Conservation (phyloP, 495 filamentous ascomycete species). For the Endocarpon pusillum region DNA sequence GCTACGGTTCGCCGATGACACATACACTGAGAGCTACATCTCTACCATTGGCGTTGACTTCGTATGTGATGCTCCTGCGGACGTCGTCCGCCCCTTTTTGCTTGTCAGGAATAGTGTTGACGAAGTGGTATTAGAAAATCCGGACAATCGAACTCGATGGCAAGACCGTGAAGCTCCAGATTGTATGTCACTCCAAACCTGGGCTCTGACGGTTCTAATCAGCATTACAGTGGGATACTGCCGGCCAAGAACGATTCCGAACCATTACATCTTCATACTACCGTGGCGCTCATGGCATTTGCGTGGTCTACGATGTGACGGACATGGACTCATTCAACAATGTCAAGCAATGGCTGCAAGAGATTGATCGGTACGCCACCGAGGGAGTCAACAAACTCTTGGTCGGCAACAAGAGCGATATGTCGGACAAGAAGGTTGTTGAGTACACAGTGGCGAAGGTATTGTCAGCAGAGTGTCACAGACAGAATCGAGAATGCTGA, state of each 20-base stretch:
- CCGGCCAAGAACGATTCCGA: conserved; percentile 96
- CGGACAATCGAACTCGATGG: conserved; percentile 97
- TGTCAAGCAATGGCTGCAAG: conserved; percentile 99
- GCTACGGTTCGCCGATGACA: conserved; percentile 95
- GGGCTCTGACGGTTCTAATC: conserved; percentile 9
- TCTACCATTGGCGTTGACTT: conserved; percentile 99
- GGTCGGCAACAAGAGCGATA: conserved; percentile 99
- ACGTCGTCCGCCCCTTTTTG: conserved; percentile 3
- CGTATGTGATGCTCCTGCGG: conserved; percentile 39
- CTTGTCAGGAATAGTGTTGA: too few relatives aligned
- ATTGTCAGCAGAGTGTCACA: conserved; percentile 10
- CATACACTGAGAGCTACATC: conserved; percentile 99
- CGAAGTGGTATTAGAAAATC: conserved; percentile 98
- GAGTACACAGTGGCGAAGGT: conserved; percentile 99
- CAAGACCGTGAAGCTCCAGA: conserved; percentile 99
- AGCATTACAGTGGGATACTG: conserved; percentile 76
- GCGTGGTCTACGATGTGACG: conserved; percentile 98
- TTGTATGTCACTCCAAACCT: conserved; percentile 44
- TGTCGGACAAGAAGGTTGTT: conserved; percentile 99
- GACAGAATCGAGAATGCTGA: conserved; percentile 3
- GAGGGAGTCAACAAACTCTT: conserved; percentile 98
- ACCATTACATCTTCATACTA: conserved; percentile 99
- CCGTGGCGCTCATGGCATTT: conserved; percentile 95
- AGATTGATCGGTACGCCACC: conserved; percentile 96
- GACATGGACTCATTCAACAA: conserved; percentile 99